phyloP scores from a whole-genome alignment of 208 protist species.

The Trichomonas tenax region DNA sequence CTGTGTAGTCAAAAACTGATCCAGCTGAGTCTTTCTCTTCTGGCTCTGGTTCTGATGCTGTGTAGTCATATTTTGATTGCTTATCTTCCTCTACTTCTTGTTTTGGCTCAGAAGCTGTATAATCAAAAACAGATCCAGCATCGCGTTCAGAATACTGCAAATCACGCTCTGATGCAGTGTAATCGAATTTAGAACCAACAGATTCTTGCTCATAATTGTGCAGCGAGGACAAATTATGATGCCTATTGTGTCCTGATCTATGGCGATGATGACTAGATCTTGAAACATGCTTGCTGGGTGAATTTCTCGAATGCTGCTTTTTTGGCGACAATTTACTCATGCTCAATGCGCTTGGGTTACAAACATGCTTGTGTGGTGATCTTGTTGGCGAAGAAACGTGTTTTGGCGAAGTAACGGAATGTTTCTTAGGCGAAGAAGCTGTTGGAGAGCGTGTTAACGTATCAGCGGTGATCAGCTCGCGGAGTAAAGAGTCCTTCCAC shows the following conservation, averaged over 20 bases:
- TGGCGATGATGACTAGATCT: neutral
- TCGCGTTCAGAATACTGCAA: neutral
- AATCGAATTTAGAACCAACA: neutral
- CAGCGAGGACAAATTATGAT: neutral
- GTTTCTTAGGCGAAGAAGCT: neutral
- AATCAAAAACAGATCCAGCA: neutral
- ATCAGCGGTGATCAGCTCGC: neutral
- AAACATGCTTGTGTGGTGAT: neutral
- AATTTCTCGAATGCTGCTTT: neutral
- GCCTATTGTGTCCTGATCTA: neutral
- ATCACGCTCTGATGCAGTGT: neutral
- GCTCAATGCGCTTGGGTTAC: neutral
- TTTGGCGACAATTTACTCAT: neutral
- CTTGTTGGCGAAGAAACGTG: neutral
- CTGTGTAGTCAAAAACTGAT: neutral
- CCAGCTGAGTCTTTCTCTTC: neutral
- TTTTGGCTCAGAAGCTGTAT: neutral
- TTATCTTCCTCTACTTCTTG: neutral
- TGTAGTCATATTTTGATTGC: neutral
- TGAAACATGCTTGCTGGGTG: neutral
- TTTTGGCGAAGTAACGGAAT: neutral
- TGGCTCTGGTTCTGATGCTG: neutral
- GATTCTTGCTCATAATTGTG: neutral
- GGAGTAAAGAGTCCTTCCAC: neutral
- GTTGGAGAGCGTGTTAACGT: neutral